Base-by-base conservation (phyloP, 495 filamentous ascomycete species). In the Rostrohypoxylon terebratum region DNA sequence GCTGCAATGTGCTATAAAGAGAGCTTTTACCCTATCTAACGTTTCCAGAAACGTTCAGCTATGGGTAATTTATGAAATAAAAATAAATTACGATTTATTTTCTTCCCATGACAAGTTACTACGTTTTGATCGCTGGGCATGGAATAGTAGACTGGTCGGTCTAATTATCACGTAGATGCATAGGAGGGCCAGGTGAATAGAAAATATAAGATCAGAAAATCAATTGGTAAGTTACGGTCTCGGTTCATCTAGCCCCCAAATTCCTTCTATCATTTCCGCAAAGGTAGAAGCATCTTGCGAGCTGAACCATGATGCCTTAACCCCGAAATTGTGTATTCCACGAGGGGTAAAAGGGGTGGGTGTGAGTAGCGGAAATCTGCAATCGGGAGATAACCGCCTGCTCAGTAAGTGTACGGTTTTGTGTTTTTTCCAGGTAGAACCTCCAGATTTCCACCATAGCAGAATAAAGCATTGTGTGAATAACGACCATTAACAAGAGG, bases 401-500 rank as follows among this genome's bases (percentile, higher is more conserved):
- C 16, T 45, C 18, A 18, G 42, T n/a, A 9, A 18, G 6, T n/a
- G 16, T 42, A 14, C 38, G 47, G 44, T 13, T 21, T 23, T 10
- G 14, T 23, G 31, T 21, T 10, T 51, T 23, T 25, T 13, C 55
- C 5, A 45, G 21, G 10, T 5, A 36, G 44, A 60, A 16, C 44
- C 53, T 45, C 33, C 36, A n/a, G 38, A 38, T 40, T 42, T 50
- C 45, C 47, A 25, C 36, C 38, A 25, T 45, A 11, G 18, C 16
- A 34, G n/a, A 65, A 64, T 42, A 51, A 73, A 69, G 36, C 47
- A 65, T 63, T 59, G 45, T 51, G 61, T 31, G 21, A 59, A 73
- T 60, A 59, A 73, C 33, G 69, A 62, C 71, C 71, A 69, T 73
- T 62, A 69, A 58, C 48, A 65, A 65, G 38, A 66, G 61, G 57